These are phyloP conservation scores for Diospyros kaki DNA, from an alignment of 148 eudicot genomes.

Conservation along the genomic window DNA sequence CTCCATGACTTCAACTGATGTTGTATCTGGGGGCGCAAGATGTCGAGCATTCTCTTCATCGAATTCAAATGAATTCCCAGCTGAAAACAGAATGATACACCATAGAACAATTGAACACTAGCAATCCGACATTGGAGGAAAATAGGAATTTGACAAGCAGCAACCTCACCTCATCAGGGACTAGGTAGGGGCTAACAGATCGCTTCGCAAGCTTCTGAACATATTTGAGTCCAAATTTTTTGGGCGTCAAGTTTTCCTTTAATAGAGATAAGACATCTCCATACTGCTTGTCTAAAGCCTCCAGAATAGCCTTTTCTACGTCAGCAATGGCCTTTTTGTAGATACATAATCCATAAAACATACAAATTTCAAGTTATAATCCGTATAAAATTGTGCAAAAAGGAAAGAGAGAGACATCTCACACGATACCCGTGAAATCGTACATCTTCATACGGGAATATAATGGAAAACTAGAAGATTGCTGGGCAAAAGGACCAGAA, in stretches of 20 bases:
- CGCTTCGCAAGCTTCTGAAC: constrained; percentile 69
- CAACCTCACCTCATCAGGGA: constrained; percentile 62
- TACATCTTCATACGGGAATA: too few species aligned
- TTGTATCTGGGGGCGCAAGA: constrained; percentile 66
- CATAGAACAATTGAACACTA: neutral
- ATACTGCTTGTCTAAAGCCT: constrained; percentile 80
- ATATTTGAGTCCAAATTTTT: constrained; percentile 74
- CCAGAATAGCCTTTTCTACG: constrained; percentile 68
- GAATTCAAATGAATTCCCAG: constrained; percentile 77
- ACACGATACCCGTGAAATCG: too few species aligned
- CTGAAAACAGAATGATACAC: constrained; percentile 24
- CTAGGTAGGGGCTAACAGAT: constrained; percentile 45
- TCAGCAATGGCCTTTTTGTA: constrained; percentile 65
- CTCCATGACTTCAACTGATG: constrained; percentile 73
- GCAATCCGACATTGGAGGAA: neutral
- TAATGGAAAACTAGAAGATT: too few species aligned
- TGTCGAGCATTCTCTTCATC: constrained; percentile 82
- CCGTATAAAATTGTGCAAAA: neutral
- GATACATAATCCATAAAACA: neutral
- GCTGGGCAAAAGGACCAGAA: too few species aligned
- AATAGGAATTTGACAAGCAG: neutral
- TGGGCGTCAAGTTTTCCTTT: constrained; percentile 63
- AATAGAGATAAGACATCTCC: constrained; percentile 70
- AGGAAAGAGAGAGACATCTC: too few species aligned
- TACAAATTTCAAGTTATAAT: neutral